These are phyloP conservation scores for Syzygium jambos DNA, from an alignment of 345 rosid genomes.

Conservation along the genomic window DNA sequence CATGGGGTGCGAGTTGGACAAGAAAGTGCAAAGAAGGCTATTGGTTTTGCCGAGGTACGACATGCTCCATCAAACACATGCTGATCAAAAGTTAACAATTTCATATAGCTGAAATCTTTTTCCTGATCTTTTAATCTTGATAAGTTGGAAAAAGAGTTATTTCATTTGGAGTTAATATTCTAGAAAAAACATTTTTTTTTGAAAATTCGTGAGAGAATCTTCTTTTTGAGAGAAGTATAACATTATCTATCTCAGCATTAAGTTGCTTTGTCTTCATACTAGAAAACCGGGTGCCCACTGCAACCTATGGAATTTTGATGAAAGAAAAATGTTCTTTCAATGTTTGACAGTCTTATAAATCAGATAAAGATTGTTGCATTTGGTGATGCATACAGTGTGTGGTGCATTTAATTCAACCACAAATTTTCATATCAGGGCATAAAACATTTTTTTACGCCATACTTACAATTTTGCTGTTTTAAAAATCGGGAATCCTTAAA, in stretches of 20 bases:
- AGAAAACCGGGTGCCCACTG: neutral
- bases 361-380: neutral
- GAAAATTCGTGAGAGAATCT: neutral
- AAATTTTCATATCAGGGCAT: neutral
- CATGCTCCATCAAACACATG: neutral
- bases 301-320: neutral
- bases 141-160: neutral
- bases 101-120: neutral
- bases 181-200: neutral
- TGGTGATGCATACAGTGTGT: neutral
- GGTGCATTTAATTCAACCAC: neutral
- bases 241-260: neutral
- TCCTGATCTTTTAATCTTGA: neutral
- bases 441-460: neutral
- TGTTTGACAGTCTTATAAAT: neutral
- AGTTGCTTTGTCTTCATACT: neutral
- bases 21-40: constrained; percentile 65
- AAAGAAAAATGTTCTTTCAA: neutral
- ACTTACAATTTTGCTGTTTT: neutral
- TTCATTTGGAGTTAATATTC: neutral
- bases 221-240: neutral
- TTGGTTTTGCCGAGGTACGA: constrained; percentile 69
- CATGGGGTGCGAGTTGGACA: constrained; percentile 70
- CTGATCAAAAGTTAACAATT: neutral
- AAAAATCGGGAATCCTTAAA: neutral